Percentiles rank a stretch among this genome's conserved stretches.
phyloP scores from a whole-genome alignment of 305 asterid species.

The Fraxinus sp. region DNA sequence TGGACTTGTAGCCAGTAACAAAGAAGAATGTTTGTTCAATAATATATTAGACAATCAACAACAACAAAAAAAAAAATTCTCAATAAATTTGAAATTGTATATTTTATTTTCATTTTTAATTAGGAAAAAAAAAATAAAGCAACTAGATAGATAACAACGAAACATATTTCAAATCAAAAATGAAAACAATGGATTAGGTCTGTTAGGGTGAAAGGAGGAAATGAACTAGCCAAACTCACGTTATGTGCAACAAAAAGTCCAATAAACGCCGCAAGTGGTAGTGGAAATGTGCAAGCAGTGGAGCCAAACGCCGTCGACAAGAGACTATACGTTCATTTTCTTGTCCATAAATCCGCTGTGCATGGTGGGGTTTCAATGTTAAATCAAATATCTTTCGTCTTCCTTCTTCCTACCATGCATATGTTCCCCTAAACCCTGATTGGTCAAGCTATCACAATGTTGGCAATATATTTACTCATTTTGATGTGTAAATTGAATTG shows the following conservation, averaged over 20 bases:
- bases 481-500: conserved; percentile 31
- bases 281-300: conserved; percentile 5
- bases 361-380: conserved; percentile 33
- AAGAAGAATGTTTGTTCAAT: background rate
- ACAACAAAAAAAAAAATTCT: background rate
- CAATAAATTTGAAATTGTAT: background rate
- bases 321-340: conserved; percentile 20
- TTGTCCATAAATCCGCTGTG: conserved; percentile 24
- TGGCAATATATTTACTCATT: conserved; percentile 25
- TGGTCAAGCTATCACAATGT: conserved; percentile 24
- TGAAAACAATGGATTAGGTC: conserved; percentile 18
- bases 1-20: background rate
- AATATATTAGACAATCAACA: background rate
- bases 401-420: conserved; percentile 27
- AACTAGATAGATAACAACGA: background rate
- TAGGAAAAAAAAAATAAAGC: background rate
- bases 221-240: conserved; percentile 25
- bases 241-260: conserved; percentile 25
- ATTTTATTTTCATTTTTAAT: too few relatives aligned
- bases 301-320: conserved; percentile 2
- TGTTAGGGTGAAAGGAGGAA: conserved; percentile 31
- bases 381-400: conserved; percentile 28
- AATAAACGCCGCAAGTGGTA: conserved; percentile 25
- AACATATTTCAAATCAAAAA: background rate
- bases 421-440: conserved; percentile 35